Percentiles rank a stretch among this genome's conserved stretches.
These are phyloP conservation scores for Candida ponderosae DNA, from an alignment of 805 yeast species.

Conservation along the genomic window DNA sequence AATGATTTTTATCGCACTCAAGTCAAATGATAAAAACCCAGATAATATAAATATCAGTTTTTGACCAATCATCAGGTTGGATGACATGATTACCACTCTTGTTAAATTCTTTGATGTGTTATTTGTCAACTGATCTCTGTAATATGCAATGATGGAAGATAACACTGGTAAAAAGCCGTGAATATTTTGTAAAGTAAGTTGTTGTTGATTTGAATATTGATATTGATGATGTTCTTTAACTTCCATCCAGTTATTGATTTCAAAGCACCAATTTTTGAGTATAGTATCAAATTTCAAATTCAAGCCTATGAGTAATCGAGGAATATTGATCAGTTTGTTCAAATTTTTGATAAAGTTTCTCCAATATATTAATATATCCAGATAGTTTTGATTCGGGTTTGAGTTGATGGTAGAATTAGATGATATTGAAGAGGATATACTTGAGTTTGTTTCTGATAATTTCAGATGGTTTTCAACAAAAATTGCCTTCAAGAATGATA, in stretches of 20 bases:
- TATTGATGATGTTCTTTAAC: conserved; percentile 22
- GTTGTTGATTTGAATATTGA: background rate
- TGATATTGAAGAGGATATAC: too few relatives aligned
- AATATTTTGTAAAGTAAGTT: background rate
- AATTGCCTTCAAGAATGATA: conserved; percentile 20
- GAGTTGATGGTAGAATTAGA: background rate
- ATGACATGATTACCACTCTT: conserved; percentile 48
- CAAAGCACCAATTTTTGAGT: conserved; percentile 30
- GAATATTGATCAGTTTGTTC: conserved; percentile 22
- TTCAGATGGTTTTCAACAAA: conserved; percentile 14
- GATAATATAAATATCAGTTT: conserved; percentile 46
- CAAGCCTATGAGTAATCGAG: conserved; percentile 28
- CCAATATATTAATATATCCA: conserved; percentile 19
- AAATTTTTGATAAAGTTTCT: conserved; percentile 23
- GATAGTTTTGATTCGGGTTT: conserved; percentile 5
- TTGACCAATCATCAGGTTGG: conserved; percentile 54
- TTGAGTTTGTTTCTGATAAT: conserved; percentile 1
- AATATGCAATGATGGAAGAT: conserved; percentile 20
- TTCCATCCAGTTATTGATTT: conserved; percentile 32
- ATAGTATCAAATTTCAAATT: conserved; percentile 16
- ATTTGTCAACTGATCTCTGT: conserved; percentile 12
- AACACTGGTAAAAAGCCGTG: conserved; percentile 19
- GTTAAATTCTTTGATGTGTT: conserved; percentile 24
- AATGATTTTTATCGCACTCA: conserved; percentile 8
- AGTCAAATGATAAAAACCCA: conserved; percentile 36